These are phyloP conservation scores for Nasturtium officinale DNA, from an alignment of 345 rosid genomes.

Conservation along the genomic window DNA sequence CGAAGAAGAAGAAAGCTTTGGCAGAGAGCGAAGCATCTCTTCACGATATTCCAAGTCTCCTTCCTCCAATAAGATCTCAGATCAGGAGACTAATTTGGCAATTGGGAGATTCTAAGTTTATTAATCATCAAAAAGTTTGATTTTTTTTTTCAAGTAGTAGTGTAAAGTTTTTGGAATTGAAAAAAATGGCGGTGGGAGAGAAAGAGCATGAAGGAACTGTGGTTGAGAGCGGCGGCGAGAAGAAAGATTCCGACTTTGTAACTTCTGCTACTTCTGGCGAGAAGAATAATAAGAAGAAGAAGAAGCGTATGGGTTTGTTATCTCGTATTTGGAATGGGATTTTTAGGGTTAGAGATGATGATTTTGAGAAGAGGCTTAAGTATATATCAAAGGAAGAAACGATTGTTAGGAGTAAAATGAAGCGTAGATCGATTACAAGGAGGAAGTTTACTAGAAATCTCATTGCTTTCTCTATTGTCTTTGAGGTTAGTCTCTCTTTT, in stretches of 20 bases:
- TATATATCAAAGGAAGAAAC: constrained; percentile 83
- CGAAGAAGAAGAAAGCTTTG: constrained; percentile 26
- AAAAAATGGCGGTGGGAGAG: constrained; percentile 29
- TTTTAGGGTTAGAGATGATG: constrained; percentile 61
- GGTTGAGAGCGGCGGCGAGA: constrained; percentile 14
- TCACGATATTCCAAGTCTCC: constrained; percentile 30
- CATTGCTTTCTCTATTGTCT: constrained; percentile 64
- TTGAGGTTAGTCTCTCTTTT: constrained; percentile 53
- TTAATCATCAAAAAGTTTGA: background rate
- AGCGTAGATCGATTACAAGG: constrained; percentile 61
- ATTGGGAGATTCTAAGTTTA: background rate
- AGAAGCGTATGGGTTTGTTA: constrained; percentile 57
- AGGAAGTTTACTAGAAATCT: constrained; percentile 60
- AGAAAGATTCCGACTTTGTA: constrained; percentile 18
- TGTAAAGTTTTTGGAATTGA: background rate
- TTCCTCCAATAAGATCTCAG: constrained; percentile 12
- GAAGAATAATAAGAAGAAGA: constrained; percentile 23
- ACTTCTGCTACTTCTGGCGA: background rate
- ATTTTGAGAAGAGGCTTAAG: constrained; percentile 86
- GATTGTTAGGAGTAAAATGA: constrained; percentile 56
- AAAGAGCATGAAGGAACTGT: constrained; percentile 23
- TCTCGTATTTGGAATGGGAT: constrained; percentile 71
- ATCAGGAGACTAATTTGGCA: constrained; percentile 2
- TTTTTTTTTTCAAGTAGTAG: background rate
- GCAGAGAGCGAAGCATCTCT: constrained; percentile 32